Evolutionary conservation across 2,329 filamentous ascomycete genomes (phyloP).

Genomic region (Colletotrichum limetticola): DNA sequence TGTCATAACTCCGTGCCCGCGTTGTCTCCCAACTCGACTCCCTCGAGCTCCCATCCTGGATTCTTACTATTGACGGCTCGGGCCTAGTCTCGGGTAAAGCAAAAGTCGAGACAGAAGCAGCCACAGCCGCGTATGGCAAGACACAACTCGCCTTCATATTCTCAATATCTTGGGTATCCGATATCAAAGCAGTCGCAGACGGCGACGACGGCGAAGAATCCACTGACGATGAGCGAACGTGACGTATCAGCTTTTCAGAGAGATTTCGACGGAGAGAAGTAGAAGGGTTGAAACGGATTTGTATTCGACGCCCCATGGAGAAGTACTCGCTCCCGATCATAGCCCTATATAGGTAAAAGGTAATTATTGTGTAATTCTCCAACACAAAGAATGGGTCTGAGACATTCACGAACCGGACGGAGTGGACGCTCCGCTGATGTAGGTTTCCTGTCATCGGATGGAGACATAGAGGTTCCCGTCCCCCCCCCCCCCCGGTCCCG

Average conservation of each 20-base stretch:
- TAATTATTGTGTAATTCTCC: neutral
- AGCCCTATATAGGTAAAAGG: neutral
- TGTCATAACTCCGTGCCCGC: neutral
- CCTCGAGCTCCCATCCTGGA: neutral
- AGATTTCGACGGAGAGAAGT: neutral
- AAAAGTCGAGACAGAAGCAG: neutral
- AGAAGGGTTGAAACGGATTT: neutral
- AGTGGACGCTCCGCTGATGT: neutral
- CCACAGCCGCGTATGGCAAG: neutral
- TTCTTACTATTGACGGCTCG: neutral
- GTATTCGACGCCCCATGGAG: neutral
- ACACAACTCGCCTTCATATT: slow-evolving; percentile 7
- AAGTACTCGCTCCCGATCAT: neutral
- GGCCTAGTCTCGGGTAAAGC: neutral
- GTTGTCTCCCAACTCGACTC: neutral
- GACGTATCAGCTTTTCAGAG: neutral
- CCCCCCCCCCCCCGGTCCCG: too few species aligned
- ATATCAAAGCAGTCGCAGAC: neutral
- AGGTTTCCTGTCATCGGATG: neutral
- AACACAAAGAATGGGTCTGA: neutral
- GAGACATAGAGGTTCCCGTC: neutral
- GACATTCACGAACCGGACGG: neutral
- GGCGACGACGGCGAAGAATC: too few species aligned
- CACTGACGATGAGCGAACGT: neutral
- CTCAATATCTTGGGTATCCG: neutral